Evolutionary conservation across 192 early-diverging fungal genomes (phyloP).

Genomic region (Entomortierella parvispora): DNA sequence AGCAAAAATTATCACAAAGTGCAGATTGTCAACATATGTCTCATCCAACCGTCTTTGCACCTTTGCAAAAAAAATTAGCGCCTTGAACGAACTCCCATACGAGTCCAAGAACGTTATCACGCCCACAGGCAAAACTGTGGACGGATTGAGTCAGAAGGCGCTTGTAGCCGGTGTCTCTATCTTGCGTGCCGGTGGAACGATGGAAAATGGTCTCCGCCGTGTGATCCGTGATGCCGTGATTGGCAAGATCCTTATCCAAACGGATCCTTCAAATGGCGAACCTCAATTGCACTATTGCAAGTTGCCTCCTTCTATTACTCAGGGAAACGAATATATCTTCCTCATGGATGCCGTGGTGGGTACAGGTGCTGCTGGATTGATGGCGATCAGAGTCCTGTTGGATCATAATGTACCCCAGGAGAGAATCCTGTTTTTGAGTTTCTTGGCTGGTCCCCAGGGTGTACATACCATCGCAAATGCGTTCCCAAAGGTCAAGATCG

Average conservation of each 20-base stretch:
- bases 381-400: constrained; percentile 93
- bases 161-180: constrained; percentile 81
- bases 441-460: constrained; percentile 83
- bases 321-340: constrained; percentile 30
- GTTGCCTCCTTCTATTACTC: constrained; percentile 65
- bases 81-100: constrained; percentile 70
- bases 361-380: constrained; percentile 93
- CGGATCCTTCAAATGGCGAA: constrained; percentile 80
- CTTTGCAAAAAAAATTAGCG: too few species aligned
- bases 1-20: too few species aligned
- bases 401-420: constrained; percentile 91
- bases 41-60: too few species aligned
- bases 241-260: constrained; percentile 93
- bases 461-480: constrained; percentile 81
- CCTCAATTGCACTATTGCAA: constrained; percentile 91
- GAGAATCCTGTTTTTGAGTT: constrained; percentile 86
- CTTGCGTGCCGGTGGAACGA: constrained; percentile 88
- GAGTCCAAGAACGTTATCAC: constrained; percentile 60
- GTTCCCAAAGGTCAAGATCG: constrained; percentile 85
- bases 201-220: constrained; percentile 87
- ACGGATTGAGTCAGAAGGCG: constrained; percentile 54
- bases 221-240: constrained; percentile 84
- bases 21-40: too few species aligned
- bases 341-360: constrained; percentile 86
- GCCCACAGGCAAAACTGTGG: constrained; percentile 65